These are phyloP conservation scores for Fusarium protoensiforme DNA, from an alignment of 2,329 filamentous ascomycete genomes.

Conservation along the genomic window DNA sequence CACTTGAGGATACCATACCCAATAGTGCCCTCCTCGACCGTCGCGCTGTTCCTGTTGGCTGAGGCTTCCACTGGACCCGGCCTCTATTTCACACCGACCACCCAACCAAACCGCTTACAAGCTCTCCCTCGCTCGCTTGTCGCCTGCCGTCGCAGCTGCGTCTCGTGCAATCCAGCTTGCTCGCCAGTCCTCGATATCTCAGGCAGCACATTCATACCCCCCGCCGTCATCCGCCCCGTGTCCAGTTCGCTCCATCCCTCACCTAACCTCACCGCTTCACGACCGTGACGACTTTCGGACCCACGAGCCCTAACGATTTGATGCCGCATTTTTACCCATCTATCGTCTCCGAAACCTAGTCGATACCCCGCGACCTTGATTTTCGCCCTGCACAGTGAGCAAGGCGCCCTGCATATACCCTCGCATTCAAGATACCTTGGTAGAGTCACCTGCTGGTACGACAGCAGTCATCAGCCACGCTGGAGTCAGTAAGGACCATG, in stretches of 20 bases:
- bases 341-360: constrained; percentile 12
- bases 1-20: constrained; percentile 6
- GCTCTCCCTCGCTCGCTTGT: constrained; percentile 1
- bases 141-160: neutral
- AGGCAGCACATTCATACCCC: constrained; percentile 10
- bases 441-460: constrained; percentile 36
- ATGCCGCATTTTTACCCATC: constrained; percentile 34
- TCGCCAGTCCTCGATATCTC: constrained; percentile 10
- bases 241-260: constrained; percentile 9
- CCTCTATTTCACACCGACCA: constrained; percentile 7
- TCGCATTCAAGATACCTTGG: neutral
- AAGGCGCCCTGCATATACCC: constrained; percentile 1
- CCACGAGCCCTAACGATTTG: constrained; percentile 35
- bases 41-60: constrained; percentile 26
- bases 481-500: constrained; percentile 45
- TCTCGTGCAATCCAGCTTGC: constrained; percentile 1
- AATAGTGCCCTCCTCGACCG: neutral
- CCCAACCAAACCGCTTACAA: constrained; percentile 13
- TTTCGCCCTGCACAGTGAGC: constrained; percentile 3
- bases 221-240: neutral
- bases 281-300: constrained; percentile 31
- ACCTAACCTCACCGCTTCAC: constrained; percentile 37
- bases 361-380: constrained; percentile 16
- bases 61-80: constrained; percentile 13
- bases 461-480: constrained; percentile 37